phyloP scores from a whole-genome alignment of 345 rosid genomes.

The Excoecaria cochinchinensis region DNA sequence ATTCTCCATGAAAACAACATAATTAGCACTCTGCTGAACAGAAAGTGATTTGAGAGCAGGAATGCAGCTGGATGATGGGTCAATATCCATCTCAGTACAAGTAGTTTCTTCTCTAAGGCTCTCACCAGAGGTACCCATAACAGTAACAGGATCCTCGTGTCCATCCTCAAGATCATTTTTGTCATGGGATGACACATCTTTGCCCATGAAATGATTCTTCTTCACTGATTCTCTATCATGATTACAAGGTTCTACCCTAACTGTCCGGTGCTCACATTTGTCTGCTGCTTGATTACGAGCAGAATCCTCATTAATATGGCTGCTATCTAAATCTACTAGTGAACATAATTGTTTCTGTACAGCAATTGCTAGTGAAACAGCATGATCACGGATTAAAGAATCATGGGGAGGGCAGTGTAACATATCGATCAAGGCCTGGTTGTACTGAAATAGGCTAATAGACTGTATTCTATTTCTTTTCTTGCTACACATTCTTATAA shows the following conservation, averaged over 20 bases:
- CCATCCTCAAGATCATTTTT: constrained; percentile 12
- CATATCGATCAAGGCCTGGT: constrained; percentile 58
- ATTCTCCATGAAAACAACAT: constrained; percentile 20
- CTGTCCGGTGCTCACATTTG: constrained; percentile 18
- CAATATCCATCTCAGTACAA: constrained; percentile 11
- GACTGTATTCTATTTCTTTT: constrained; percentile 49
- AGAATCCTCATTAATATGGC: constrained; percentile 19
- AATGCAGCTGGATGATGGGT: constrained; percentile 7
- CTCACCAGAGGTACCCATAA: constrained; percentile 23
- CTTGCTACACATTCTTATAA: constrained; percentile 39
- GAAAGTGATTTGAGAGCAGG: constrained; percentile 14
- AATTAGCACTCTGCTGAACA: constrained; percentile 16
- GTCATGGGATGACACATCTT: constrained; percentile 17
- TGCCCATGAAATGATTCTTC: constrained; percentile 12
- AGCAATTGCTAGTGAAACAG: constrained; percentile 57
- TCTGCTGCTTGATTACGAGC: constrained; percentile 26
- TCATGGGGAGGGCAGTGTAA: constrained; percentile 59
- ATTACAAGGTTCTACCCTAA: constrained; percentile 12
- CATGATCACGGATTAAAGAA: constrained; percentile 79
- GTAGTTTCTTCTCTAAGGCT: constrained; percentile 18
- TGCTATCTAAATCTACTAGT: constrained; percentile 31
- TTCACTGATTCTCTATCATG: constrained; percentile 20
- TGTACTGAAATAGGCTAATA: constrained; percentile 57
- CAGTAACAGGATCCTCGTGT: constrained; percentile 15
- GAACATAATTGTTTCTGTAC: constrained; percentile 59